A percentile compares a stretch with the other conserved stretches of the same genome.
Evolutionary conservation across 2,329 filamentous ascomycete genomes (phyloP).

Genomic region (Pestalotiopsis sp.): DNA sequence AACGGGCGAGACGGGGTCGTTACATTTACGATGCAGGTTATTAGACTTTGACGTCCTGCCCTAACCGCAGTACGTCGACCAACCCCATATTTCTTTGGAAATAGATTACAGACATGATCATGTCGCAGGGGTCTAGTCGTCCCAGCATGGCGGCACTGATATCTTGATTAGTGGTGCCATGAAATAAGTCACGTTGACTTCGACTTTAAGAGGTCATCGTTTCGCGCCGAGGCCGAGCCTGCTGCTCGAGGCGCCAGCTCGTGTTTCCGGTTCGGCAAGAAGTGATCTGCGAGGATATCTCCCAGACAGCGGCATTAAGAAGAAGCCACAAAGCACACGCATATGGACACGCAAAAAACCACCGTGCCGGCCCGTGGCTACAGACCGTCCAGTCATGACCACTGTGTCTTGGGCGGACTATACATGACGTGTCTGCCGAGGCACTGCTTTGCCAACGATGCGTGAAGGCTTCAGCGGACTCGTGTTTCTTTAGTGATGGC

Average conservation of each 20-base stretch:
- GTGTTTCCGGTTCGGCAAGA: not conserved
- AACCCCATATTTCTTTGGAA: not conserved
- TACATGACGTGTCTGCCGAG: not conserved
- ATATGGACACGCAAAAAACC: not conserved
- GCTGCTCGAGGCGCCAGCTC: not conserved
- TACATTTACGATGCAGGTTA: not conserved
- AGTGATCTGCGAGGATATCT: not conserved
- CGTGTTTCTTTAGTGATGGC: not conserved
- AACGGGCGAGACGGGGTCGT: not conserved
- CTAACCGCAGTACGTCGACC: not conserved
- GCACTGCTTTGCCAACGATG: not conserved
- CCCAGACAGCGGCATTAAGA: not conserved
- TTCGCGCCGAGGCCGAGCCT: not conserved
- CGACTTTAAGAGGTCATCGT: not conserved
- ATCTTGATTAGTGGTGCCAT: not conserved
- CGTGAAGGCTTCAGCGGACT: not conserved
- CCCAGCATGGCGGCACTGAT: not conserved
- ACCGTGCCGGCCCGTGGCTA: not conserved
- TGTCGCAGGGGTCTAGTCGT: not conserved
- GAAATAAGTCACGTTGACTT: not conserved
- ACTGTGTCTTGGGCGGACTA: not conserved
- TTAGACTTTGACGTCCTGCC: constrained; percentile 3
- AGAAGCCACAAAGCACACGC: not conserved
- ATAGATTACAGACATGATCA: not conserved
- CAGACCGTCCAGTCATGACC: not conserved